These are phyloP conservation scores for Lipomyces sp. DNA, from an alignment of 805 yeast species.

Conservation along the genomic window DNA sequence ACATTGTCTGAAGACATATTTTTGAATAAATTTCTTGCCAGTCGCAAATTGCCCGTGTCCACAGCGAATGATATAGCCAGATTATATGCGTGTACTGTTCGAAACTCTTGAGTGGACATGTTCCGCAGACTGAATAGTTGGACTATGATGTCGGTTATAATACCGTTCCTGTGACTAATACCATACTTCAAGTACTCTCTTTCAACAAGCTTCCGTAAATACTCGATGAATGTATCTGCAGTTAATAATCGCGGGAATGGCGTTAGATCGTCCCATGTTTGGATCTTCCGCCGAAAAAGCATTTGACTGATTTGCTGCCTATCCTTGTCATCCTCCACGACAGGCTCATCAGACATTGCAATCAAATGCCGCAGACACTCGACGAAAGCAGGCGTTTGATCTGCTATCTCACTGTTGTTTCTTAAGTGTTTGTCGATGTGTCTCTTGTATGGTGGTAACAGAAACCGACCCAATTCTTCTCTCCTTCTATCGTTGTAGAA, in stretches of 20 bases:
- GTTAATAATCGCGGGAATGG: slow-evolving; percentile 11
- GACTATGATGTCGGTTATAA: slow-evolving; percentile 6
- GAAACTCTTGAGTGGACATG: background rate
- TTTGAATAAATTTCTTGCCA: slow-evolving; percentile 9
- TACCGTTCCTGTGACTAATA: slow-evolving; percentile 9
- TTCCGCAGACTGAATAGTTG: slow-evolving; percentile 7
- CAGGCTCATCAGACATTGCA: background rate
- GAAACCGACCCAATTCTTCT: background rate
- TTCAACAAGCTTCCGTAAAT: slow-evolving; percentile 8
- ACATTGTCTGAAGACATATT: slow-evolving; percentile 3
- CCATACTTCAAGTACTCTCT: slow-evolving; percentile 13
- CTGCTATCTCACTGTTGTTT: background rate
- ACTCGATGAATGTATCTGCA: slow-evolving; percentile 7
- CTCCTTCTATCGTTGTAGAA: background rate
- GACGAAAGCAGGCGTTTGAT: background rate
- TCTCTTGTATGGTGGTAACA: background rate
- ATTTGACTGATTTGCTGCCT: background rate
- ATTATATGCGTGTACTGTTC: slow-evolving; percentile 16
- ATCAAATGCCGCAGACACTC: slow-evolving; percentile 2
- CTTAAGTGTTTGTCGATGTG: background rate
- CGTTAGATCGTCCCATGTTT: slow-evolving; percentile 13
- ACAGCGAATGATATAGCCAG: slow-evolving; percentile 19
- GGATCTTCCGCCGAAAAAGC: background rate
- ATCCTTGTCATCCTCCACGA: background rate
- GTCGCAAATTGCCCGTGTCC: background rate